Base-by-base conservation (phyloP, 2,329 filamentous ascomycete species). In the Stenocarpella maydis region DNA sequence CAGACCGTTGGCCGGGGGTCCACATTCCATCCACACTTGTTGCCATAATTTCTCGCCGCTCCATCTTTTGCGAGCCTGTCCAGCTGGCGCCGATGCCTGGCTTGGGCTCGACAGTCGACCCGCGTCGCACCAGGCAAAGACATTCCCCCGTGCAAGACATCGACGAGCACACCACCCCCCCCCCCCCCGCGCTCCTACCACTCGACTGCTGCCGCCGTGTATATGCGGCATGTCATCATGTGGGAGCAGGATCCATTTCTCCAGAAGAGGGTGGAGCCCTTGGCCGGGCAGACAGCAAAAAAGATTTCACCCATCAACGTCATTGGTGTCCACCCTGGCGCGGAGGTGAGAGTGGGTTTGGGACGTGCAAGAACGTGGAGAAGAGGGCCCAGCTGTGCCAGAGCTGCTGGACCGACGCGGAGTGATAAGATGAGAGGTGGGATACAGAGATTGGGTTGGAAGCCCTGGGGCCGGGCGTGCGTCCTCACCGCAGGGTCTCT, bases 261-360 rank as follows among this genome's bases (percentile, higher is more conserved):
- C 58, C 69, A 70, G 58, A 67, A 52, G 45, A 55, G 50, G 45
- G 49, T 55, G 67, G 67, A 67, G 69, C 54, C 67, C 67, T 28
- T 26, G 49, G 45, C 69, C 55, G 69, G 69, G n/a, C 55, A 71
- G 54, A 70, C 50, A 68, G 39, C 50, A 68, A 69, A 71, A n/a
- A 50, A 66, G 61, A 71, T 71, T 69, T 71, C 67, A 69, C 49
- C 66, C 65, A 55, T n/a, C 61, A 58, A 71, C 69, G 69, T 71
- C 69, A 71, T 69, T 31, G 34, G 41, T 63, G 54, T 53, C 69
- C 69, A 66, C 69, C 49, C 53, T 66, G 26, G n/a, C 69, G 69
- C 69, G 69, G 69, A 69, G 67, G 60, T 52, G 47, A 34, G 61
- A 68, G 65, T 52, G 52, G 55, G 55, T 55, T 63, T 37, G 58